phyloP scores from a whole-genome alignment of 1,139 yeast species.

The Scheffersomyces segobiensis region DNA sequence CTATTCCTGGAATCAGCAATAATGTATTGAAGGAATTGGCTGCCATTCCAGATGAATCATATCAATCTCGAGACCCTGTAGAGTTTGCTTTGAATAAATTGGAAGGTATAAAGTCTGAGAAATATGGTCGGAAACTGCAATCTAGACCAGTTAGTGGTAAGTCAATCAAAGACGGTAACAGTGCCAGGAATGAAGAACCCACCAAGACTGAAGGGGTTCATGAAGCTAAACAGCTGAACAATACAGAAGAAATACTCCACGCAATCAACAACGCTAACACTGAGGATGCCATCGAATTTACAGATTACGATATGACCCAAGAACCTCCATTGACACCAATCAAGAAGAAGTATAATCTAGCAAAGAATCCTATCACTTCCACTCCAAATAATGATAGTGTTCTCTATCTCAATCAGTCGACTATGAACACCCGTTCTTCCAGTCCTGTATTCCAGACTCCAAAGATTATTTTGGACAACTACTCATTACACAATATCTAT shows the following conservation, averaged over 20 bases:
- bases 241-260: constrained; percentile 39
- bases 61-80: constrained; percentile 62
- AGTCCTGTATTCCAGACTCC: constrained; percentile 29
- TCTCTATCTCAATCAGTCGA: constrained; percentile 5
- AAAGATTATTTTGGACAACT: constrained; percentile 36
- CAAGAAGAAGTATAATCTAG: constrained; percentile 3
- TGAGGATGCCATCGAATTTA: constrained; percentile 35
- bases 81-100: constrained; percentile 71
- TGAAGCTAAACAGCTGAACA: constrained; percentile 2
- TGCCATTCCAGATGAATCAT: constrained; percentile 75
- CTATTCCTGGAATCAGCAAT: constrained; percentile 64
- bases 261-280: constrained; percentile 46
- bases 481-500: constrained; percentile 29
- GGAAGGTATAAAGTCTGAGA: constrained; percentile 60
- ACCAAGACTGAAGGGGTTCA: constrained; percentile 1
- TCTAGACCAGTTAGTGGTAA: background rate
- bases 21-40: constrained; percentile 70
- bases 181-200: background rate
- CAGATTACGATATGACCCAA: constrained; percentile 21
- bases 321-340: constrained; percentile 33
- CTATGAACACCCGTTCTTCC: constrained; percentile 9
- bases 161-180: background rate
- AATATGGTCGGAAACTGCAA: background rate
- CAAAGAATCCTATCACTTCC: constrained; percentile 12
- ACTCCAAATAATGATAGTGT: constrained; percentile 14